These are phyloP conservation scores for Colletotrichum aenigma DNA, from an alignment of 2,329 filamentous ascomycete genomes.

Conservation along the genomic window DNA sequence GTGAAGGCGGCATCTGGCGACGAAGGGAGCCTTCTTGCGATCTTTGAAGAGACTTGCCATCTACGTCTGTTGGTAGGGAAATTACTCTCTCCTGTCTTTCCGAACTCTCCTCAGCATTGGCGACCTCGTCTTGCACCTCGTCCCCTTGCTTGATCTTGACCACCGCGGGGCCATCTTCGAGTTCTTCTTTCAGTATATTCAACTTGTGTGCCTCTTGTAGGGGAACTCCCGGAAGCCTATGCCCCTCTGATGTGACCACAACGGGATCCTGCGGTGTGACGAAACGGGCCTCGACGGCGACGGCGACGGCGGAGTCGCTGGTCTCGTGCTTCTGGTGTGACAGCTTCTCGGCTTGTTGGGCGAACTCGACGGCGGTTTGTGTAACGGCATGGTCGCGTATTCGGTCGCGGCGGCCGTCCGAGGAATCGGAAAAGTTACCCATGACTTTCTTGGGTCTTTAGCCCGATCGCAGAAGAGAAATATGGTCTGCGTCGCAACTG, in stretches of 20 bases:
- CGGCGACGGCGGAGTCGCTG: conserved; percentile 48
- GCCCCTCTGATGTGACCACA: conserved; percentile 70
- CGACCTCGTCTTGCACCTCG: conserved; percentile 28
- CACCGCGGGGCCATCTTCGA: conserved; percentile 33
- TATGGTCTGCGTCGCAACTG: neutral
- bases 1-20: conserved; percentile 63
- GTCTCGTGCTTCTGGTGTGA: conserved; percentile 40
- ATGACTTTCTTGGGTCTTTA: neutral
- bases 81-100: conserved; percentile 31
- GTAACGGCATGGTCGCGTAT: conserved; percentile 28
- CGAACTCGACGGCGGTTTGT: conserved; percentile 58
- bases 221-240: conserved; percentile 71
- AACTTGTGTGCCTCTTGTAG: conserved; percentile 73
- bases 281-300: conserved; percentile 67
- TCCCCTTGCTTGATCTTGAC: conserved; percentile 24
- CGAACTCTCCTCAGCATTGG: conserved; percentile 34
- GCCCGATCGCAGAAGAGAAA: neutral
- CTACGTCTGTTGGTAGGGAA: conserved; percentile 27
- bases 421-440: conserved; percentile 13
- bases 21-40: conserved; percentile 51
- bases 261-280: conserved; percentile 75
- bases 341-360: conserved; percentile 64
- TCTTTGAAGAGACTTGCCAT: conserved; percentile 42
- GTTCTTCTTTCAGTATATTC: conserved; percentile 63
- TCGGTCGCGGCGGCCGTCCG: conserved; percentile 3